These are phyloP conservation scores for Exserohilum turcica DNA, from an alignment of 2,329 filamentous ascomycete species.

Conservation along the genomic window DNA sequence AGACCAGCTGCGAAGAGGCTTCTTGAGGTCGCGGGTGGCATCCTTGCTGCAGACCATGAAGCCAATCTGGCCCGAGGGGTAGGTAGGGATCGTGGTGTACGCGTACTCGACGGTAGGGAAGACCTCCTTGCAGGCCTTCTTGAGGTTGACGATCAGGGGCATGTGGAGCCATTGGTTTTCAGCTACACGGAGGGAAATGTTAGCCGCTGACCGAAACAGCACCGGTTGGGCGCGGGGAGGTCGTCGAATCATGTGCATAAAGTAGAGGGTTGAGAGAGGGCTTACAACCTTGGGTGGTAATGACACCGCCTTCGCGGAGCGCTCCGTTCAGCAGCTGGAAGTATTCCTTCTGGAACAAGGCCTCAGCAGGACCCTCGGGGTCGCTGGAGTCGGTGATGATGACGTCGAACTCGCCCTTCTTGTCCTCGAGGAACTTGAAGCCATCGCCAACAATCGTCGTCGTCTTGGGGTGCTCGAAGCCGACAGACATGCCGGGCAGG, in stretches of 20 bases:
- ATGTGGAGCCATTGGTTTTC: conserved; percentile 99
- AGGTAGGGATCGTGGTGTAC: conserved; percentile 99
- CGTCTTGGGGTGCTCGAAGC: conserved; percentile 92
- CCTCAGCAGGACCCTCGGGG: conserved; percentile 94
- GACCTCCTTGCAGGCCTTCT: conserved; percentile 95
- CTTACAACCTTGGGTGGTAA: conserved; percentile 99
- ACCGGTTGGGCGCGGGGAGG: conserved; percentile 22
- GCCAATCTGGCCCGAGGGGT: conserved; percentile 97
- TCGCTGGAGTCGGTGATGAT: conserved; percentile 99
- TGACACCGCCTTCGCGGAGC: conserved; percentile 92
- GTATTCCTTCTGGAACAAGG: conserved; percentile 97
- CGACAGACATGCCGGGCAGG: conserved; percentile 89
- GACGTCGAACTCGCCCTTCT: conserved; percentile 97
- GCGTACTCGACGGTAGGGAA: conserved; percentile 98
- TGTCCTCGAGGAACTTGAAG: conserved; percentile 97
- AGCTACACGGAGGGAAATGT: conserved; percentile 59
- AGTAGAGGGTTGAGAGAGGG: conserved; percentile 60
- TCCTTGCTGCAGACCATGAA: conserved; percentile 99
- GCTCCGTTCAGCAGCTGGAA: conserved; percentile 92
- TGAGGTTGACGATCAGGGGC: conserved; percentile 88
- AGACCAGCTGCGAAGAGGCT: conserved; percentile 80
- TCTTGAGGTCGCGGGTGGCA: conserved; percentile 77
- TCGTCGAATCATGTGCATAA: conserved; percentile 18
- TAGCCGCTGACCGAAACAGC: conserved; percentile 27
- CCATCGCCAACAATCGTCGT: conserved; percentile 93